Evolutionary conservation across 305 asterid genomes (phyloP), one percentile per base, ranked within the genome.

Genomic region (Ilex paraguariensis): DNA sequence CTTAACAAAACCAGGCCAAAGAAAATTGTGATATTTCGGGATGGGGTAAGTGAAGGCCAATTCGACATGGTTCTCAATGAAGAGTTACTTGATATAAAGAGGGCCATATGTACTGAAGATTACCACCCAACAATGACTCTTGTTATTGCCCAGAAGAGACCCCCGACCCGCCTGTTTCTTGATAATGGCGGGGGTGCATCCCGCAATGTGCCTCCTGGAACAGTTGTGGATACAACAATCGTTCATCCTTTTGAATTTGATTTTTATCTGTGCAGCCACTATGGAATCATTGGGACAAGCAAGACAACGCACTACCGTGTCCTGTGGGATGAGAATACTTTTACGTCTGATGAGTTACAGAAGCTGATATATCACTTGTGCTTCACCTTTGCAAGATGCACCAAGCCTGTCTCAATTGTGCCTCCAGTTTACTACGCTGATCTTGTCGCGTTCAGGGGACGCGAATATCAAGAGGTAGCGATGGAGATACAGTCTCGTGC

Each of bases 361-460:
- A 66, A 77, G 50, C 80, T 88, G 28, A 79, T 82, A 12, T 79
- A 84, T 64, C 67, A 86, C 17, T 45, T 88, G 88, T 86, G 95
- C 70, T 88, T 80, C 78, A 88, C 95, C 11, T 85, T 66, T 54
- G 84, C 76, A 16, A 75, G 91, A 0, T 86, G 90, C 79, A 86
- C 92, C 0, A 84, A 86, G 59, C 85, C 95, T 0, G 84, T 88
- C 6, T 79, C 95, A 0, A 85, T 86, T 7, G 88, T 88, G 28
- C 95, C 91, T 0, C 95, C 95, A 0, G 85, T 81, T 7, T 82
- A 76, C 57, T 88, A 88, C 52, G 96, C 95, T 3, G 90, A 88
- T 21, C 86, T 82, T 7, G 94, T 81, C 13, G 96, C 96, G 15
- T 88, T 75, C 40, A 57, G 94, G 59, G 96, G 94, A 0, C 86